Evolutionary conservation across 78 protist species (phyloP).

Genomic region (Protostelium mycophagum): DNA sequence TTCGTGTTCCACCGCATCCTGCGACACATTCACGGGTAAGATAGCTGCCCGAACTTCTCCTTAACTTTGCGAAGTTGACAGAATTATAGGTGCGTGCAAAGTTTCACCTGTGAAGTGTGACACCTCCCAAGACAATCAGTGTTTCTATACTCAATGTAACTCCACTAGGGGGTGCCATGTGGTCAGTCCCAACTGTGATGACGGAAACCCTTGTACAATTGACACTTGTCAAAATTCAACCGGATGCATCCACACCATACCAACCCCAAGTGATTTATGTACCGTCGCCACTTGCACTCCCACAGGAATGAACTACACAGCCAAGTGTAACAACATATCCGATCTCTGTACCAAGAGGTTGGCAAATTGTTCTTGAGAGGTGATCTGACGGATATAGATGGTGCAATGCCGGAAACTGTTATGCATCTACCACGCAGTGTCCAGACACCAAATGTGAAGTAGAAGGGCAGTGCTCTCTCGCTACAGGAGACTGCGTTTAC

Average conservation of each 20-base stretch:
- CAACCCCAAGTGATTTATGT: too few relatives aligned
- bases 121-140: not conserved
- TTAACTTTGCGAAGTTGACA: too few relatives aligned
- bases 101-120: not conserved
- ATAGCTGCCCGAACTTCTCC: too few relatives aligned
- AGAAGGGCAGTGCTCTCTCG: not conserved
- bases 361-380: not conserved
- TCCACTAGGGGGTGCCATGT: not conserved
- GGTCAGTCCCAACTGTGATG: not conserved
- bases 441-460: not conserved
- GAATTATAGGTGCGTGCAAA: too few relatives aligned
- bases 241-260: too few relatives aligned
- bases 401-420: not conserved
- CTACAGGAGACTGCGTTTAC: not conserved
- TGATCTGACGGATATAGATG: not conserved
- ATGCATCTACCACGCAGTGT: not conserved
- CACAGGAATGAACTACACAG: not conserved
- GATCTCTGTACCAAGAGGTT: not conserved
- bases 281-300: not conserved
- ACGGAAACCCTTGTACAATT: slow-evolving; percentile 4
- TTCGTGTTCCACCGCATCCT: not conserved
- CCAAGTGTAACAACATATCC: not conserved
- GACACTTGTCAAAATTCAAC: too few relatives aligned
- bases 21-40: not conserved
- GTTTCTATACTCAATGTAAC: not conserved